A percentile compares a stretch with the other conserved stretches of the same genome.
These are phyloP conservation scores for Solanum sparsipilum DNA, from an alignment of 257 asterid species.

Conservation along the genomic window DNA sequence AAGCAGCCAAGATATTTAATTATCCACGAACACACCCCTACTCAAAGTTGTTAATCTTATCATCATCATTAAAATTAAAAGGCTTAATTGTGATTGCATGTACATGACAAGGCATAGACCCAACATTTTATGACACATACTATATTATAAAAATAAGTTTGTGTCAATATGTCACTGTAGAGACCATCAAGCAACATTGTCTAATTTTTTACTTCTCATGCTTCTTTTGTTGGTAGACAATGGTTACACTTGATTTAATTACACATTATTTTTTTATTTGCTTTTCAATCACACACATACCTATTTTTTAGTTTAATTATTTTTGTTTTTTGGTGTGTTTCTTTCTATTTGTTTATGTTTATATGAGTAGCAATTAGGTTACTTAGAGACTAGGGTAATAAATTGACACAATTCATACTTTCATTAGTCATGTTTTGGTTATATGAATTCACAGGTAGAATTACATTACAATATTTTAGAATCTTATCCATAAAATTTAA, in stretches of 20 bases:
- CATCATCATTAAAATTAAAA: neutral
- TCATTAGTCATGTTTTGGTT: neutral
- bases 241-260: neutral
- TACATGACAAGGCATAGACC: neutral
- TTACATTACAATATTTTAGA: no score
- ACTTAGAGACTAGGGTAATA: neutral
- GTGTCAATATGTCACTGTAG: neutral
- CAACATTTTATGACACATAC: neutral
- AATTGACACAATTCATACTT: neutral
- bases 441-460: no score
- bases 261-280: neutral
- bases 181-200: neutral
- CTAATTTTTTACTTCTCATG: neutral
- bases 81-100: neutral
- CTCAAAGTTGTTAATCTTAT: neutral
- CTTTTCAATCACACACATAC: neutral
- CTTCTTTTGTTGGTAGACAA: neutral
- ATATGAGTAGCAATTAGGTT: neutral
- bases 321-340: neutral
- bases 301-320: neutral
- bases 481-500: neutral
- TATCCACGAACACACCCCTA: neutral
- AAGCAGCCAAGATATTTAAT: neutral
- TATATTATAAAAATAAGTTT: neutral
- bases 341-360: neutral